Evolutionary conservation across 352 stramenopile species (phyloP).

Genomic region (Phytopythium montanum): DNA sequence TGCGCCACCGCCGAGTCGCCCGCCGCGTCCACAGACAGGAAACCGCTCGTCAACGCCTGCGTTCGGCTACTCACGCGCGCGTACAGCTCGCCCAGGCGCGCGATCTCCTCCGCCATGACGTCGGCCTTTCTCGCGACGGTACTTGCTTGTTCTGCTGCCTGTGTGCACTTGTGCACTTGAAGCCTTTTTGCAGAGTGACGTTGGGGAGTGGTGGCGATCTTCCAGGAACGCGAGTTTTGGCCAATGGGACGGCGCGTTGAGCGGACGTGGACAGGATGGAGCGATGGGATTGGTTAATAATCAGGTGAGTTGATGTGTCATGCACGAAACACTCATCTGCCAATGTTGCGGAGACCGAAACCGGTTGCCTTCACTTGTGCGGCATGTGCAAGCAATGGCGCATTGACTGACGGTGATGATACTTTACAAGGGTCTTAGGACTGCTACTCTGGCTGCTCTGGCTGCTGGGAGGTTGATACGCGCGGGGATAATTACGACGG

Average conservation of each 20-base stretch:
- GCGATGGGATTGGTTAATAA: background rate
- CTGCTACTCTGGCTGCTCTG: background rate
- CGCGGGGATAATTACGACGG: background rate
- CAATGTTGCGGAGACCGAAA: background rate
- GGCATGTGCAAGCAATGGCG: background rate
- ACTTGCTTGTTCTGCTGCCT: background rate
- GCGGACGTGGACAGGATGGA: too few relatives aligned
- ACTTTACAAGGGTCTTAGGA: background rate
- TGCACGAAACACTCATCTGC: too few relatives aligned
- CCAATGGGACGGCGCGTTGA: background rate
- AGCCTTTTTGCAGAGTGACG: background rate
- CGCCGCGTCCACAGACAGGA: conserved; percentile 24
- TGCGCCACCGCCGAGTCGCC: conserved; percentile 31
- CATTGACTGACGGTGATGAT: conserved; percentile 1
- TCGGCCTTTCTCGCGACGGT: background rate
- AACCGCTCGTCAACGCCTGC: conserved; percentile 47
- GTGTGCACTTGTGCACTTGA: background rate
- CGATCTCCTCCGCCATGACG: background rate
- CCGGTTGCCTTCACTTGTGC: background rate
- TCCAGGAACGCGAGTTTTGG: background rate
- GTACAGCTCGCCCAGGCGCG: conserved; percentile 42
- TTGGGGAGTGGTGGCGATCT: background rate
- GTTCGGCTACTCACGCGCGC: conserved; percentile 37
- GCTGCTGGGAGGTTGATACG: background rate
- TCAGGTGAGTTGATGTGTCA: too few relatives aligned